phyloP scores from a whole-genome alignment of 2,329 filamentous ascomycete genomes.

The Fusarium sp. region DNA sequence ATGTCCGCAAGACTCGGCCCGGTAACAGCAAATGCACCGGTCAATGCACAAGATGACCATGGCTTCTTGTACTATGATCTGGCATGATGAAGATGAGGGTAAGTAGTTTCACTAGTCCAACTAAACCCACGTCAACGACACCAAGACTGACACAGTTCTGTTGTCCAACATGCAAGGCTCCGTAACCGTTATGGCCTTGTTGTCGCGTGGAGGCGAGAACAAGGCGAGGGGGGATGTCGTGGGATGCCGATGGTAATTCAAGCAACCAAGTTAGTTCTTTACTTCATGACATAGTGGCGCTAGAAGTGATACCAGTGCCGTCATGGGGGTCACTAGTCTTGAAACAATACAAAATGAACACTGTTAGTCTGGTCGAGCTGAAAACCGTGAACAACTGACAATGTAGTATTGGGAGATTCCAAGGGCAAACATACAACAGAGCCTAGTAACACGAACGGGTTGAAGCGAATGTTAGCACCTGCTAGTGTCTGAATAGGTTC shows the following conservation, averaged over 20 bases:
- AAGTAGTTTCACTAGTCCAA: constrained; percentile 19
- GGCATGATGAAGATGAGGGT: constrained; percentile 9
- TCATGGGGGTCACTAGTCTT: background rate
- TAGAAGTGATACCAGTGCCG: background rate
- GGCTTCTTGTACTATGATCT: constrained; percentile 9
- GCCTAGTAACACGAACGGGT: background rate
- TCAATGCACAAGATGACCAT: constrained; percentile 34
- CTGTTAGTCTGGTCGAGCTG: background rate
- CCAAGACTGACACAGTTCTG: constrained; percentile 14
- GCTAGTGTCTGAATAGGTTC: constrained; percentile 8
- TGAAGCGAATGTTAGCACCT: constrained; percentile 1
- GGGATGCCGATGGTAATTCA: constrained; percentile 10
- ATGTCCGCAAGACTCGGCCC: constrained; percentile 15
- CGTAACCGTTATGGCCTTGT: constrained; percentile 34
- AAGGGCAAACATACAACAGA: background rate
- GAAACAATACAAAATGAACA: background rate
- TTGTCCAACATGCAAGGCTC: constrained; percentile 19
- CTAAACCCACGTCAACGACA: constrained; percentile 1
- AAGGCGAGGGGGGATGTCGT: constrained; percentile 27
- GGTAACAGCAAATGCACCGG: constrained; percentile 33
- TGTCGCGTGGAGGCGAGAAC: constrained; percentile 31
- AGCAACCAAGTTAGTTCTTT: background rate
- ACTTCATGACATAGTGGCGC: background rate
- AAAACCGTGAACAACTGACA: background rate
- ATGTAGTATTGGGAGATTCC: background rate